Base-by-base conservation (phyloP, 2,329 filamentous ascomycete genomes). In the Harringtonia aguacate region DNA sequence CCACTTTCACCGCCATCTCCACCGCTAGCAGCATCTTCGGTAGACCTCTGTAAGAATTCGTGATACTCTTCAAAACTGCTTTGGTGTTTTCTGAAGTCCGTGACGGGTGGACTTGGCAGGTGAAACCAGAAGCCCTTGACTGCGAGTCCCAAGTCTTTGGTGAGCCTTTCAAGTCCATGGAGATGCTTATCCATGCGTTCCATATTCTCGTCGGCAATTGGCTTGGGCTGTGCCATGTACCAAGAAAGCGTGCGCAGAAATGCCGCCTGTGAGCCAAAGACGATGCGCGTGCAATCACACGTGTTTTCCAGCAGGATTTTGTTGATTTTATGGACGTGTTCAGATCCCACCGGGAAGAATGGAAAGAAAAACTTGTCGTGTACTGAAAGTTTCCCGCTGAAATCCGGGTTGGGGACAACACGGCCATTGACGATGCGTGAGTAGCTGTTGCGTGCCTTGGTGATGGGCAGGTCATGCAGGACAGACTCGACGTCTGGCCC, bases 251-350 rank as follows among this genome's bases (percentile, higher is more conserved):
- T 55, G 20, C 43, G 45, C 3, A 46, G 27, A 36, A 58, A 56
- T 14, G 13, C 45, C 3, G 47, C 38, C 15, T 30, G 36, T 4
- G 52, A 51, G n/a, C 46, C 41, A 34, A 58, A 61, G n/a, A 61
- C 52, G 17, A 59, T 48, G 30, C 48, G 55, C 4, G 49, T 50
- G 44, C 53, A 56, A 8, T 9, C 14, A 7, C 43, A 36, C 4
- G 46, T 43, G 13, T 60, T 55, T 40, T 62, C 56, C 3, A 62
- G 46, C 1, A 61, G 28, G 14, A 59, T 53, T 9, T 35, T 39
- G 44, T 61, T 62, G 45, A 62, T 60, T 4, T 35, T 57, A 41
- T 61, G 43, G 30, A 58, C 54, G 34, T 61, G 55, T 3, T 53
- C 41, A 6, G 38, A 47, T 1, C 35, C 34, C 30, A 60, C 43